Base-by-base conservation (phyloP, 2,329 filamentous ascomycete species). In the Colletotrichum tofieldiae region DNA sequence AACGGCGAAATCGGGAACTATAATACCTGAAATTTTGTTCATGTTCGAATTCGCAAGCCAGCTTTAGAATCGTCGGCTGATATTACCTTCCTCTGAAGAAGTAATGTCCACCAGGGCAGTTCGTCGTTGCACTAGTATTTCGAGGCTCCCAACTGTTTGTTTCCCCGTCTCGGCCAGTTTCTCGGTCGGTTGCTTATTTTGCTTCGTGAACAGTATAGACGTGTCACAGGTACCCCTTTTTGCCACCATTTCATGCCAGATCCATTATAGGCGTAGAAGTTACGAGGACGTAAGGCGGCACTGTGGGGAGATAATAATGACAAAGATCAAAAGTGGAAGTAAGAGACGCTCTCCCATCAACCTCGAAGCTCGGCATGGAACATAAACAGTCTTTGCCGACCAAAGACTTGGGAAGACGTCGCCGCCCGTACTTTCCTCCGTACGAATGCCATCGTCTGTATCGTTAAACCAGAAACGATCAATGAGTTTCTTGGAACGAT, bases 371-470 rank as follows among this genome's bases (percentile, higher is more conserved):
- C 14, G 20, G 14, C 16, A 16, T 6, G 23, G 11, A 16, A 51
- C 47, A 49, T 23, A 12, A 18, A 23, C 6, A 14, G 23, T 1
- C 23, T 26, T 26, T 26, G 12, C 23, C 6, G 4, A 4, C 1
- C 12, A 49, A 5, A 26, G 12, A 49, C 23, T 26, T 49, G n/a
- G 1, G 5, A 49, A 26, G 12, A 12, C 45, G 11, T 14, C 14
- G 11, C 16, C n/a, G 23, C 2, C 23, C 14, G 12, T 8, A 4
- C 6, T 0, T 26, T 49, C 5, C 26, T 26, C 6, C 7, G n/a
- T 3, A 16, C 1, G 12, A 51, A 29, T 2, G 8, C 0, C 1
- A 29, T 14, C 14, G 3, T 11, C 23, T 26, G 23, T 1, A 5
- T 16, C 14, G 7, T 4, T 29, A 51, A 18, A 6, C 14, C 23